phyloP scores from a whole-genome alignment of 1,284 basidiomycete genomes.

The Inonotus obliquus region DNA sequence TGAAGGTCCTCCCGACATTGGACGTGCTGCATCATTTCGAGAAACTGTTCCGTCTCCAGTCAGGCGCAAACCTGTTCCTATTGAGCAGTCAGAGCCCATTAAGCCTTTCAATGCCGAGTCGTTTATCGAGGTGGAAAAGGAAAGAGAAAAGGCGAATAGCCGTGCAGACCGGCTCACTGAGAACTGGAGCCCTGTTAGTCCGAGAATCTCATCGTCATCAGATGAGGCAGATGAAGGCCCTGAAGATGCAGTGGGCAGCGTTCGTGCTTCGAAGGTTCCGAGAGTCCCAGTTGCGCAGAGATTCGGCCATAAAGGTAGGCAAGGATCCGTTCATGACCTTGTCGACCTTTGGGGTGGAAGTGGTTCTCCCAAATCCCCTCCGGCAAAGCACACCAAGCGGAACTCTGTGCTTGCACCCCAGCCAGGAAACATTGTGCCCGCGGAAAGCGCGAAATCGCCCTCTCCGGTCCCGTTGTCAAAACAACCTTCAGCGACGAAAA shows the following conservation, averaged over 20 bases:
- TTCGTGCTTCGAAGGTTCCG: slow-evolving; percentile 1
- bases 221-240: slow-evolving; percentile 55
- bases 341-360: slow-evolving; percentile 71
- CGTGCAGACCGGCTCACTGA: background rate
- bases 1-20: slow-evolving; percentile 6
- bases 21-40: slow-evolving; percentile 4
- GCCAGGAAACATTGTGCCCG: background rate
- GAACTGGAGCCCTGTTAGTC: slow-evolving; percentile 15
- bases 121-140: background rate
- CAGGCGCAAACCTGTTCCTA: slow-evolving; percentile 8
- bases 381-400: slow-evolving; percentile 11
- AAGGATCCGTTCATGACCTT: slow-evolving; percentile 75
- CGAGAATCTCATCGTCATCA: slow-evolving; percentile 40
- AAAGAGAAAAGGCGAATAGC: background rate
- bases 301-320: slow-evolving; percentile 43
- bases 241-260: slow-evolving; percentile 44
- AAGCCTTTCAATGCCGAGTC: background rate
- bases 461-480: background rate
- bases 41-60: slow-evolving; percentile 2
- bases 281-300: slow-evolving; percentile 18
- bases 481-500: background rate
- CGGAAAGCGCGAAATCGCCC: background rate
- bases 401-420: background rate
- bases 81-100: slow-evolving; percentile 2
- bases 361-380: slow-evolving; percentile 24